Evolutionary conservation across 441 rosid genomes (phyloP).

Genomic region (Eruca vesicaria): DNA sequence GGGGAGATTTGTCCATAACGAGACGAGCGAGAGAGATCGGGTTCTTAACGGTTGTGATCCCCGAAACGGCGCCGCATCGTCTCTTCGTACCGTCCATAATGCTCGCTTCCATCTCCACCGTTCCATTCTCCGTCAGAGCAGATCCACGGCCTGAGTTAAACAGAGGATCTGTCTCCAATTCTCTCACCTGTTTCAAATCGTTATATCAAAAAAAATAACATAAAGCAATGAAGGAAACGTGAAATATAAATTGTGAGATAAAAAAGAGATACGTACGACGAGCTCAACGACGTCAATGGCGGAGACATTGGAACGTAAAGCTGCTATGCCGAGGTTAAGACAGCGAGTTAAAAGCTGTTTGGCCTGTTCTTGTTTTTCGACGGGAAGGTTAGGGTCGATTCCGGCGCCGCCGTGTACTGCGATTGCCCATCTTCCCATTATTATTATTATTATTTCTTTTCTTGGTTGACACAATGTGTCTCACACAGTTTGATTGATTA

Average conservation of each 20-base stretch:
- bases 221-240: not conserved
- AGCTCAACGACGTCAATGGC: constrained; percentile 95
- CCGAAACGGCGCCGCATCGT: constrained; percentile 94
- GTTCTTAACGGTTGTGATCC: constrained; percentile 80
- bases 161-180: constrained; percentile 83
- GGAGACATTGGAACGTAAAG: constrained; percentile 68
- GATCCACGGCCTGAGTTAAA: constrained; percentile 96
- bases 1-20: no score
- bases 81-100: constrained; percentile 87
- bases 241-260: not conserved
- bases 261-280: constrained; percentile 48
- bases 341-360: constrained; percentile 82
- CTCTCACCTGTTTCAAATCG: constrained; percentile 52
- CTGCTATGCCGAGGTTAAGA: constrained; percentile 80
- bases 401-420: constrained; percentile 99
- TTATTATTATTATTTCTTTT: not conserved
- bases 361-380: constrained; percentile 74
- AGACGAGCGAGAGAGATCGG: no score
- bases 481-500: constrained; percentile 2
- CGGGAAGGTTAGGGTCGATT: constrained; percentile 88
- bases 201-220: constrained; percentile 10
- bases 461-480: not conserved
- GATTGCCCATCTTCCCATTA: constrained; percentile 93
- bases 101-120: constrained; percentile 97
- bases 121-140: constrained; percentile 79